Percentiles rank a stretch among this genome's conserved stretches.
phyloP scores from a whole-genome alignment of 306 rosid genomes.

The Trichosanthes truncata region DNA sequence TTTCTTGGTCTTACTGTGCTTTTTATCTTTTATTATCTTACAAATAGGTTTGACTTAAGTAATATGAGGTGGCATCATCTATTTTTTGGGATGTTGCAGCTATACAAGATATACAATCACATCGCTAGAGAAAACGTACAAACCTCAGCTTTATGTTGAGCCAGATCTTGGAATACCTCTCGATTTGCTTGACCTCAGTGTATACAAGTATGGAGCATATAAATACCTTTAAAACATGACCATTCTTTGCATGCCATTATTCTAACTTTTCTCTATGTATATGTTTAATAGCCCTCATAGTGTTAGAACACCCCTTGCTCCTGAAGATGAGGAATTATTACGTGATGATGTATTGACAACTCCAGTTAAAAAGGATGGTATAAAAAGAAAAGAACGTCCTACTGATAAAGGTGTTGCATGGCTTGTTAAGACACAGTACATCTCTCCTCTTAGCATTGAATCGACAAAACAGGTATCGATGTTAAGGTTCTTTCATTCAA shows the following conservation, averaged over 20 bases:
- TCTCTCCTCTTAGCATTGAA: conserved; percentile 91
- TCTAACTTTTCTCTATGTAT: conserved; percentile 18
- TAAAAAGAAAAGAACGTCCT: conserved; percentile 84
- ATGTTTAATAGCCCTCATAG: conserved; percentile 62
- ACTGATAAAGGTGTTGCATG: conserved; percentile 99
- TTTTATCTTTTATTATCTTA: background rate
- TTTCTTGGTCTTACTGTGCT: background rate
- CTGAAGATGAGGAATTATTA: conserved; percentile 89
- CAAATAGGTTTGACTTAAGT: background rate
- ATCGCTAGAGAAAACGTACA: conserved; percentile 86
- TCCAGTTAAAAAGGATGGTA: conserved; percentile 82
- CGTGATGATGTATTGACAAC: conserved; percentile 71
- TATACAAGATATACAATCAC: conserved; percentile 81
- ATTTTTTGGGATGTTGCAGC: conserved; percentile 37
- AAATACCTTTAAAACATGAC: background rate
- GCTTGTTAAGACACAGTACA: conserved; percentile 97
- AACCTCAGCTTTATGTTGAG: conserved; percentile 91
- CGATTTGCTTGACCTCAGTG: conserved; percentile 95
- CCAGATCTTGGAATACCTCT: conserved; percentile 99
- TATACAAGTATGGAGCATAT: conserved; percentile 66
- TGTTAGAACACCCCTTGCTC: conserved; percentile 55
- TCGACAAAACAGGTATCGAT: conserved; percentile 76
- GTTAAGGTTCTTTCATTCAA: conserved; percentile 2
- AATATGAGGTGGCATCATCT: conserved; percentile 16
- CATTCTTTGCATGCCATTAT: conserved; percentile 9